phyloP scores from a whole-genome alignment of 2,329 filamentous ascomycete species.

The Camillea tinctor region DNA sequence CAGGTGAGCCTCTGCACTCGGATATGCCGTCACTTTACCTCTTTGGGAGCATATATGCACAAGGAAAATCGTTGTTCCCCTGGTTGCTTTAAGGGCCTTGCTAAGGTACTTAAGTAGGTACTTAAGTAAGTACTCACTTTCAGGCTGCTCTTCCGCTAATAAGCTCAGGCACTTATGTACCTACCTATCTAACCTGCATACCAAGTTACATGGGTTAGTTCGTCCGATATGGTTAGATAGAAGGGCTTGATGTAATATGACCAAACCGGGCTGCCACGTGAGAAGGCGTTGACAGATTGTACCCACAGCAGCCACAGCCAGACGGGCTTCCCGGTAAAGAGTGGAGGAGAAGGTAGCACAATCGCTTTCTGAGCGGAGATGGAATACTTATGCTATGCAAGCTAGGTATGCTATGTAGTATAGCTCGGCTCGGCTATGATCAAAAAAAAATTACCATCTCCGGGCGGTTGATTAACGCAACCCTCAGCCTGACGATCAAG shows the following conservation, averaged over 20 bases:
- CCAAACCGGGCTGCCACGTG: conserved; percentile 7
- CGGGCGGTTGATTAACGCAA: background rate
- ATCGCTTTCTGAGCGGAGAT: background rate
- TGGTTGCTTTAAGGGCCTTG: no score
- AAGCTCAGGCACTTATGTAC: no score
- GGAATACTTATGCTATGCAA: no score
- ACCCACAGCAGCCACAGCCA: background rate
- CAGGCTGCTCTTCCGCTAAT: no score
- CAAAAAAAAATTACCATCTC: no score
- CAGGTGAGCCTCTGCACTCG: conserved; percentile 30
- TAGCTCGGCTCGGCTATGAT: background rate
- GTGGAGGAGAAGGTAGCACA: background rate
- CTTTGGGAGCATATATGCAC: conserved; percentile 18
- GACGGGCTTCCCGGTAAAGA: background rate
- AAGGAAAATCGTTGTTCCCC: conserved; percentile 11
- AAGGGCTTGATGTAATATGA: conserved; percentile 9
- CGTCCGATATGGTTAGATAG: background rate
- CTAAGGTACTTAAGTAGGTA: no score
- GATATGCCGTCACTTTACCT: conserved; percentile 23
- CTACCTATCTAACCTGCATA: no score
- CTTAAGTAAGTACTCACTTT: no score
- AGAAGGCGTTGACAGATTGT: conserved; percentile 3
- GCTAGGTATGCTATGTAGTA: no score
- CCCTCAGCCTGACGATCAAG: background rate
- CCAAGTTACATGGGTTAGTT: background rate